Evolutionary conservation across 345 rosid species (phyloP), one percentile per base, ranked within the genome.

Genomic region (Noccaea bulbosa): DNA sequence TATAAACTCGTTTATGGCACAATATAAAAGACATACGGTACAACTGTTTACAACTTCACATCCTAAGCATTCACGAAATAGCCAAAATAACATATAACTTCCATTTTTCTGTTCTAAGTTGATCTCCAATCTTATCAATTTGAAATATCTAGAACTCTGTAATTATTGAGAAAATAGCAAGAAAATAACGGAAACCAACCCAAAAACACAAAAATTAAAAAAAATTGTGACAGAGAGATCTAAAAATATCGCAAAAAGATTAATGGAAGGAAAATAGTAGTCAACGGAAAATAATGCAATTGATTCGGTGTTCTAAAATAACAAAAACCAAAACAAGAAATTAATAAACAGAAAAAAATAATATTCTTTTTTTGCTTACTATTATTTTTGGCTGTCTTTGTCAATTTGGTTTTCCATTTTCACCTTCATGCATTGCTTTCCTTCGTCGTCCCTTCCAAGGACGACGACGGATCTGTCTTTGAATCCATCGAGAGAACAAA

Each of bases 361-460:
- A 6, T 2, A 24, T 24, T 0, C 0, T 45, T 67, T 61, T 75
- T 52, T 69, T 62, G 59, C 39, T 54, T 44, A 53, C 16, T 46
- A 53, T 62, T 68, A 61, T 69, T 54, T 74, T 62, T 69, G 44
- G 65, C 51, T 69, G 22, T 39, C 49, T 11, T 50, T 24, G 6
- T 34, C 62, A 51, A 61, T 16, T 60, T 53, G 11, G 22, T 62
- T 75, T 62, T 69, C 11, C 79, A 41, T 75, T 54, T 62, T 69
- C 65, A 53, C 12, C 65, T 75, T 53, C 59, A 75, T 75, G 79
- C 70, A 62, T 68, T 69, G 65, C 15, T 49, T 34, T 69, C 74
- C 70, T 62, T 75, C 79, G 70, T 55, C 79, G 79, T 75, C 70
- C 79, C 45, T 20, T 46, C 44, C 14, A 69, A 52, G 79, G 75